Evolutionary conservation across 169 alveolate genomes (phyloP).

Genomic region (Cryptosporidium sp.): DNA sequence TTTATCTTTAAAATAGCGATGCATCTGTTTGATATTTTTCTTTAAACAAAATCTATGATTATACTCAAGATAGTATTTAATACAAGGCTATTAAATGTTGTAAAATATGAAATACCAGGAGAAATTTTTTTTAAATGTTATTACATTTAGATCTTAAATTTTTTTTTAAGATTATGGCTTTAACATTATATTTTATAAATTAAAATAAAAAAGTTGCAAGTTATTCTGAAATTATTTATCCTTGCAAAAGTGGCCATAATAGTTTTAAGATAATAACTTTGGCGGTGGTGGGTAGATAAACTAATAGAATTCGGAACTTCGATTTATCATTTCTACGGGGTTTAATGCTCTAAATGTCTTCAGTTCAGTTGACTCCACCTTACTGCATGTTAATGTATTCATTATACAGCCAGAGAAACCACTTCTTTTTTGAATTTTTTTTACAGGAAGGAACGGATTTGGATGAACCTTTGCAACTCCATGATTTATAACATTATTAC

Average conservation of each 20-base stretch:
- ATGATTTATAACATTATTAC: not conserved
- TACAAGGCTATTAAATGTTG: too few relatives aligned
- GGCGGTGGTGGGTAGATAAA: not conserved
- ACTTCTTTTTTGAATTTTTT: conserved; percentile 49
- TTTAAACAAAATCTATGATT: not conserved
- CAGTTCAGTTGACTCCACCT: conserved; percentile 46
- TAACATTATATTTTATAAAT: too few relatives aligned
- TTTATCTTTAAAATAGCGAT: not conserved
- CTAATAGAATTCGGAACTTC: conserved; percentile 22
- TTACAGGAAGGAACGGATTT: conserved; percentile 46
- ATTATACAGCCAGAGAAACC: conserved; percentile 55
- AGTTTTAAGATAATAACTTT: not conserved
- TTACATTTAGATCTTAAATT: too few relatives aligned
- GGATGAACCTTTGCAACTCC: conserved; percentile 4
- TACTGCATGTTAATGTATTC: conserved; percentile 64
- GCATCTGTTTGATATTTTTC: not conserved
- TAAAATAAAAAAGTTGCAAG: too few relatives aligned
- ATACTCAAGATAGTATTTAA: too few relatives aligned
- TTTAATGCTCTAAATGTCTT: conserved; percentile 63
- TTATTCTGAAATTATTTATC: not conserved
- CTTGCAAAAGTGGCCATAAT: not conserved
- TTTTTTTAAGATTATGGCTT: too few relatives aligned
- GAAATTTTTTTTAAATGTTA: too few relatives aligned
- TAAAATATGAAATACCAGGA: not conserved
- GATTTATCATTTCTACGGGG: conserved; percentile 41